Evolutionary conservation across 805 yeast species (phyloP).

Genomic region (Saturnispora kantuleensis): DNA sequence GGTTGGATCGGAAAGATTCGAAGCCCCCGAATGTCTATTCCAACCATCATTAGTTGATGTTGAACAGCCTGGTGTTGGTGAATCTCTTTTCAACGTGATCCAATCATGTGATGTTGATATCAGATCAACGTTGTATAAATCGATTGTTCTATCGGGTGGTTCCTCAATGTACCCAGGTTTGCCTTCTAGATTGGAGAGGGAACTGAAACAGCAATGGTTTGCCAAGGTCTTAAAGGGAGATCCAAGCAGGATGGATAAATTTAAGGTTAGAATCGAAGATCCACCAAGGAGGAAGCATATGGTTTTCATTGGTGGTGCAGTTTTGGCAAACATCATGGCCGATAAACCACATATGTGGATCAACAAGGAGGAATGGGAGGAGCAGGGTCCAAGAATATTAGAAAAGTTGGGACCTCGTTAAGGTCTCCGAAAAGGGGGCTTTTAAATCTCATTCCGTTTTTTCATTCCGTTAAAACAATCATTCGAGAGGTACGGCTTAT

Average conservation of each 20-base stretch:
- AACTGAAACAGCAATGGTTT: constrained; percentile 92
- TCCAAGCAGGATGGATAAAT: constrained; percentile 76
- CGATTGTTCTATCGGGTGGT: constrained; percentile 94
- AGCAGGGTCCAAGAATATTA: constrained; percentile 81
- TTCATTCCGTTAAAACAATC: too few relatives aligned
- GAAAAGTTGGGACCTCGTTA: constrained; percentile 88
- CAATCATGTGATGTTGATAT: constrained; percentile 94
- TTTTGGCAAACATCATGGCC: constrained; percentile 94
- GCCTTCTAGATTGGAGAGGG: constrained; percentile 92
- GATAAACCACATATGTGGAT: constrained; percentile 99
- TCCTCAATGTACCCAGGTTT: constrained; percentile 98
- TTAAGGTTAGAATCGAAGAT: constrained; percentile 94
- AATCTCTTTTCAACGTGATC: constrained; percentile 79
- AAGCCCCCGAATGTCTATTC: constrained; percentile 94
- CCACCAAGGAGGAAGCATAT: constrained; percentile 98
- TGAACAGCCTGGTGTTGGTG: constrained; percentile 96
- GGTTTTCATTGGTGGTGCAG: constrained; percentile 99
- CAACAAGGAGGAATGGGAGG: constrained; percentile 94
- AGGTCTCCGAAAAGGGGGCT: not conserved
- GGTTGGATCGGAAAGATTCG: constrained; percentile 92
- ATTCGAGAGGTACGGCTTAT: not conserved
- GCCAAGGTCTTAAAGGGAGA: constrained; percentile 81
- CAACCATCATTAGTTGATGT: constrained; percentile 93
- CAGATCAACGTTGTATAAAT: constrained; percentile 77
- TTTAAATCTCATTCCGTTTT: not conserved